Evolutionary conservation across 805 yeast species (phyloP).

Genomic region (Jamesozyma spencerorum): DNA sequence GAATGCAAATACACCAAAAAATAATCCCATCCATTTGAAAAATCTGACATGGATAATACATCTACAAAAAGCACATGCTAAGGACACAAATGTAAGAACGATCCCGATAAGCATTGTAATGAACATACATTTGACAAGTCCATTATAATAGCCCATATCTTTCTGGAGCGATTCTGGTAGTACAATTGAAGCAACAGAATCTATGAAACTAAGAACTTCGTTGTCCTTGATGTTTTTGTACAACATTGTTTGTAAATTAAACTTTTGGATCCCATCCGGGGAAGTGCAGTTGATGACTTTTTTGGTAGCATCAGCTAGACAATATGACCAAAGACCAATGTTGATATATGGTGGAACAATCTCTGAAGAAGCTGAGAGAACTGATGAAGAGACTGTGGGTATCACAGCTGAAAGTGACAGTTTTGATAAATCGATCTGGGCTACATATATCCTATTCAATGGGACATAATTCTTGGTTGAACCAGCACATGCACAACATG

Average conservation of each 20-base stretch:
- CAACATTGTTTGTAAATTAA: constrained; percentile 18
- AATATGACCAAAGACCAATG: constrained; percentile 58
- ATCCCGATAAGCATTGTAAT: constrained; percentile 44
- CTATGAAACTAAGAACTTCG: constrained; percentile 12
- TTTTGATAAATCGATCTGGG: constrained; percentile 38
- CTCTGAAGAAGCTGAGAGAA: constrained; percentile 10
- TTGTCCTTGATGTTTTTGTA: constrained; percentile 26
- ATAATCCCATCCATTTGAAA: constrained; percentile 39
- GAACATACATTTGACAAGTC: constrained; percentile 50
- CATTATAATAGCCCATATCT: constrained; percentile 38
- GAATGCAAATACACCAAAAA: constrained; percentile 37
- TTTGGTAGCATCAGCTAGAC: constrained; percentile 34
- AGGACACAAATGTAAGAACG: constrained; percentile 33
- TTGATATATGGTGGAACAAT: constrained; percentile 39
- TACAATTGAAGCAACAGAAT: constrained; percentile 27
- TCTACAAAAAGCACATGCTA: constrained; percentile 30
- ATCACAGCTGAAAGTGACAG: constrained; percentile 12
- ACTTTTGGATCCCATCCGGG: constrained; percentile 24
- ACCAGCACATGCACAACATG: constrained; percentile 45
- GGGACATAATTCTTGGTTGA: constrained; percentile 36
- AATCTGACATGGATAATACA: constrained; percentile 36
- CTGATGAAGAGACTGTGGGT: constrained; percentile 8
- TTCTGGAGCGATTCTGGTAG: constrained; percentile 48
- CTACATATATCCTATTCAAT: constrained; percentile 37
- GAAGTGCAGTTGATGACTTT: constrained; percentile 21